Conservation (phyloP, 192 early-diverging fungal species). For the Podochytrium sp. region DNA sequence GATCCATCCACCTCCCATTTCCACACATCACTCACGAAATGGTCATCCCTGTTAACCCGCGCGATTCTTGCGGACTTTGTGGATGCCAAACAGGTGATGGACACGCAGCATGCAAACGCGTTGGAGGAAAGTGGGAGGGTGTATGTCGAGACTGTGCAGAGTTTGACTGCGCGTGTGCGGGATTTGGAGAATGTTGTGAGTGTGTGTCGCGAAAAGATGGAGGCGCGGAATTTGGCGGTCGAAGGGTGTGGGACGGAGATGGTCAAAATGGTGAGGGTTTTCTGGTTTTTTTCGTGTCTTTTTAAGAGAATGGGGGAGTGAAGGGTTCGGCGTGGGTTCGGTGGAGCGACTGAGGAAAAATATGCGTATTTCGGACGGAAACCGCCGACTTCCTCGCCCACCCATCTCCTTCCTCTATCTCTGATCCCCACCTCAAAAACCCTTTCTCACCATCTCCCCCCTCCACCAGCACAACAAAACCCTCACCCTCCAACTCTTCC, state of each 20-base stretch:
- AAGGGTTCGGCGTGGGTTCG: too few species aligned
- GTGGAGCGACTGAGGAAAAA: too few species aligned
- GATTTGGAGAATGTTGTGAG: slow-evolving; percentile 6
- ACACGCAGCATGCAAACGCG: neutral
- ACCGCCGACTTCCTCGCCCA: too few species aligned
- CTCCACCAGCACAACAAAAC: neutral
- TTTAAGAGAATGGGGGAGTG: neutral
- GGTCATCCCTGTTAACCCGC: neutral
- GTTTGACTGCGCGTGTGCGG: slow-evolving; percentile 23
- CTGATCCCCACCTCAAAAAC: too few species aligned
- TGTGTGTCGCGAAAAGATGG: slow-evolving; percentile 6
- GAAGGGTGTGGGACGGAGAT: too few species aligned
- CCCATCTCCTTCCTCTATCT: too few species aligned
- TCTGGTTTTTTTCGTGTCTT: slow-evolving; percentile 1
- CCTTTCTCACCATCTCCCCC: too few species aligned
- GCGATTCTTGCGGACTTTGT: slow-evolving; percentile 12
- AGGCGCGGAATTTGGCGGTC: slow-evolving; percentile 11
- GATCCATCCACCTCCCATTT: neutral
- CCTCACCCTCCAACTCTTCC: slow-evolving; percentile 14
- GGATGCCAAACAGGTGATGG: neutral
- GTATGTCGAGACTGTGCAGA: slow-evolving; percentile 16
- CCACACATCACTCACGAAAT: slow-evolving; percentile 5
- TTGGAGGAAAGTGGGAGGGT: neutral
- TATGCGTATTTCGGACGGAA: too few species aligned
- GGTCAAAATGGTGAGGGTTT: too few species aligned